Conservation (phyloP, 2,329 filamentous ascomycete species). For the Fusarium sp. region DNA sequence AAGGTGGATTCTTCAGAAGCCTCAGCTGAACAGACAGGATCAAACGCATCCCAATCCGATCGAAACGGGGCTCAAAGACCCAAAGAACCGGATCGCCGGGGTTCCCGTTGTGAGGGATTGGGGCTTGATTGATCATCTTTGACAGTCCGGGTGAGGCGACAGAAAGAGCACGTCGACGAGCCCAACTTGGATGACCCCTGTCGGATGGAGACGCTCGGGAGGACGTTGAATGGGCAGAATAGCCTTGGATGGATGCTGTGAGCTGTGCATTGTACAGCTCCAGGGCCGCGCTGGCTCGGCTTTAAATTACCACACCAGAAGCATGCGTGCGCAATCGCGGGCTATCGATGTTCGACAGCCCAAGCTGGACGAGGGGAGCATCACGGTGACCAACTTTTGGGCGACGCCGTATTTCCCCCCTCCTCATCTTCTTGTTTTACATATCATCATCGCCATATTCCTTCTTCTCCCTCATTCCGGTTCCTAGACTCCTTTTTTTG, state of each 20-base stretch:
- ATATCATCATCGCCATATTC: slow-evolving; percentile 9
- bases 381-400: slow-evolving; percentile 20
- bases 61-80: slow-evolving; percentile 1
- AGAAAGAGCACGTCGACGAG: slow-evolving; percentile 22
- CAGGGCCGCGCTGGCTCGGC: slow-evolving; percentile 30
- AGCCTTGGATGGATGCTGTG: slow-evolving; percentile 27
- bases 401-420: slow-evolving; percentile 29
- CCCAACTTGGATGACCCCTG: slow-evolving; percentile 34
- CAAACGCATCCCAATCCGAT: slow-evolving; percentile 3
- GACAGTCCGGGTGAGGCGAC: slow-evolving; percentile 18
- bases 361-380: slow-evolving; percentile 18
- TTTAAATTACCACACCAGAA: slow-evolving; percentile 34
- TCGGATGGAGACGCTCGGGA: slow-evolving; percentile 26
- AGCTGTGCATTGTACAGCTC: slow-evolving; percentile 34
- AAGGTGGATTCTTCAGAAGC: slow-evolving; percentile 20
- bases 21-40: background rate
- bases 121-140: slow-evolving; percentile 4
- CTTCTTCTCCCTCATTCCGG: slow-evolving; percentile 11
- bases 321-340: slow-evolving; percentile 24
- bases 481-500: slow-evolving; percentile 3
- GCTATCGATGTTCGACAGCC: slow-evolving; percentile 29
- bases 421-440: slow-evolving; percentile 8
- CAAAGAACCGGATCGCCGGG: slow-evolving; percentile 14
- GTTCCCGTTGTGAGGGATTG: background rate
- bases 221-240: slow-evolving; percentile 29